A percentile compares a stretch with the other conserved stretches of the same genome.
Conservation (phyloP, 352 stramenopile genomes). For the Saprolegnia diclina region DNA sequence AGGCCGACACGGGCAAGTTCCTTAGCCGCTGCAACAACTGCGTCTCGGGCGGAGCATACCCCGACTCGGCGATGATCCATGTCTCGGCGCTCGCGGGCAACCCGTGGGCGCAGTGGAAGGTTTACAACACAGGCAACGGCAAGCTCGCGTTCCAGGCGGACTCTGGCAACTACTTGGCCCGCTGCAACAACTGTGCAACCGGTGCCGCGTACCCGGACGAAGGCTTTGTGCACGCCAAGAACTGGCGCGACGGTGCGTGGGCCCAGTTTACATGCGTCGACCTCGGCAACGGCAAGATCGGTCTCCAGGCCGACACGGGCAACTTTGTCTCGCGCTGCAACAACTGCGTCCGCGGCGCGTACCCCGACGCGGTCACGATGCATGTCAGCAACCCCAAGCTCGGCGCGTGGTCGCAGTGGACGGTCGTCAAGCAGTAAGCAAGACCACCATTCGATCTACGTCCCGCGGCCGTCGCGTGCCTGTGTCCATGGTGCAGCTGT, state of each 20-base stretch:
- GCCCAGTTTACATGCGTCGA: constrained; percentile 12
- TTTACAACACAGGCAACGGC: constrained; percentile 2
- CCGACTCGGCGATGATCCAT: constrained; percentile 6
- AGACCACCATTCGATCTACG: too few species aligned
- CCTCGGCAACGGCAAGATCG: constrained; percentile 15
- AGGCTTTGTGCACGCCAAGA: background rate
- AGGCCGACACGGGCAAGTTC: constrained; percentile 19
- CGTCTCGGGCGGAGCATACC: background rate
- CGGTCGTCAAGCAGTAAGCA: background rate
- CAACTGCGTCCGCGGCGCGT: constrained; percentile 11
- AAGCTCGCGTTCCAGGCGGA: constrained; percentile 20
- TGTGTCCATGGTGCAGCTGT: too few species aligned
- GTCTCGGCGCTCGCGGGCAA: background rate
- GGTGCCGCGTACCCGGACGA: background rate
- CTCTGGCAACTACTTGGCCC: constrained; percentile 11
- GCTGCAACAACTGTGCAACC: constrained; percentile 18
- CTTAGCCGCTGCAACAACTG: constrained; percentile 11
- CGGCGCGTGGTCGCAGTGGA: background rate
- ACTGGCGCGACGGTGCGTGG: constrained; percentile 4
- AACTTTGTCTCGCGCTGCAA: constrained; percentile 15
- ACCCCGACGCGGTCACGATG: background rate
- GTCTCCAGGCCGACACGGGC: constrained; percentile 5
- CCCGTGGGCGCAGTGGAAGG: constrained; percentile 7
- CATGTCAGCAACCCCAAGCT: background rate
- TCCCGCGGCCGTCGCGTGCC: too few species aligned